Evolutionary conservation across 2,329 filamentous ascomycete genomes (phyloP).

Genomic region (Colletotrichum karsti): DNA sequence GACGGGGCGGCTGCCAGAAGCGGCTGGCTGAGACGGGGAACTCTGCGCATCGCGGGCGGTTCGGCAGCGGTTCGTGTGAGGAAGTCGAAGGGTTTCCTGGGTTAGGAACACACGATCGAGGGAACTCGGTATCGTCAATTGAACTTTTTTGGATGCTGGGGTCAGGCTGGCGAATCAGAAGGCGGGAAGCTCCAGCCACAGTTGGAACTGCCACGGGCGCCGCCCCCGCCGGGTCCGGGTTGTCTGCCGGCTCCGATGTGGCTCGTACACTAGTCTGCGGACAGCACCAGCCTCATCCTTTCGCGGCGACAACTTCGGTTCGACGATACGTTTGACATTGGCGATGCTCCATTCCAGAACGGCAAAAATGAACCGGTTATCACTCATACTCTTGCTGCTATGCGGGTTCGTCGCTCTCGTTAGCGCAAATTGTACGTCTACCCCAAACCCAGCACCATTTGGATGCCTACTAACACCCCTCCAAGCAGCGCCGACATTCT

Average conservation of each 20-base stretch:
- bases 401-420: conserved; percentile 43
- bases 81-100: neutral
- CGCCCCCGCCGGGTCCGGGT: too few species aligned
- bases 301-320: conserved; percentile 3
- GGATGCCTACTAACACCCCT: conserved; percentile 32
- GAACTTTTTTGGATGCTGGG: conserved; percentile 30
- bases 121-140: conserved; percentile 19
- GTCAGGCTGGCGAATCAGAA: conserved; percentile 20
- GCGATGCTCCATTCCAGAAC: neutral
- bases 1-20: conserved; percentile 39
- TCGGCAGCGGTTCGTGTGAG: neutral
- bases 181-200: conserved; percentile 18
- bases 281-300: neutral
- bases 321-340: neutral
- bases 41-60: conserved; percentile 48
- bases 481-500: conserved; percentile 69
- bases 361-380: conserved; percentile 39
- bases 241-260: neutral
- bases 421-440: conserved; percentile 52
- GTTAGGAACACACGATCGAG: neutral
- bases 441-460: neutral
- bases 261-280: neutral
- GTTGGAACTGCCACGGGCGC: neutral
- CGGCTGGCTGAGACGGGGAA: conserved; percentile 47
- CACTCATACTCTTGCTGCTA: conserved; percentile 45